Evolutionary conservation across 495 filamentous ascomycete species (phyloP), one percentile per base, ranked within the genome.

Genomic region (Achaetomiella virescens): DNA sequence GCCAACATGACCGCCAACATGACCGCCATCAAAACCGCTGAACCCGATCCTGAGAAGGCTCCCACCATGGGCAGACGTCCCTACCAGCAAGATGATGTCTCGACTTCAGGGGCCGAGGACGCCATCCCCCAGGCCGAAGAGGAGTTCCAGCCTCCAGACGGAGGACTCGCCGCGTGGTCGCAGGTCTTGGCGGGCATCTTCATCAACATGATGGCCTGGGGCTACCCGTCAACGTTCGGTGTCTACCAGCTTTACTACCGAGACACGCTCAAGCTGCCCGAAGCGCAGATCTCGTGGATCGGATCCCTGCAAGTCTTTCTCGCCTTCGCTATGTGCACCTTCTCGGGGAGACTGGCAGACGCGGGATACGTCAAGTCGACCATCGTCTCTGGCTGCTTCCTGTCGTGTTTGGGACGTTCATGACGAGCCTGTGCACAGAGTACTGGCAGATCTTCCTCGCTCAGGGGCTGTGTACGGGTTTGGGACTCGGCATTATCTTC

Each of bases 181-280:
- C 74, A 76, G 56, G 71, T 78, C 22, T 20, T 75, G 20, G 72
- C 71, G 3, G 66, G 66, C 9, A 55, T 62, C 25, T 64, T 76
- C 14, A 62, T 73, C 61, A 73, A 73, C 62, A 65, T 69, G 31
- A 58, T 76, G 57, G 63, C 70, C 7, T 74, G 74, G 66, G 75
- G 75, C 50, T 71, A 70, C 45, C 68, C 72, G 9, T 55, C 72
- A 7, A 63, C 71, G 2, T 78, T 75, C 47, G 75, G 74, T 21
- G 69, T 78, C 22, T 78, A 70, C 35, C 74, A 78, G 63, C 69
- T 75, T 9, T 67, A 76, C 63, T 78, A 78, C 58, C 60, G 65
- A n/a, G 66, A 75, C 58, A 71, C 70, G 0, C 65, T 78, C 35
- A 52, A 63, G 14, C 65, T 76, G 2, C 70, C 75, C 14, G 59